Conservation (phyloP, 108 stramenopile species). For the Cyclotella baltica region DNA sequence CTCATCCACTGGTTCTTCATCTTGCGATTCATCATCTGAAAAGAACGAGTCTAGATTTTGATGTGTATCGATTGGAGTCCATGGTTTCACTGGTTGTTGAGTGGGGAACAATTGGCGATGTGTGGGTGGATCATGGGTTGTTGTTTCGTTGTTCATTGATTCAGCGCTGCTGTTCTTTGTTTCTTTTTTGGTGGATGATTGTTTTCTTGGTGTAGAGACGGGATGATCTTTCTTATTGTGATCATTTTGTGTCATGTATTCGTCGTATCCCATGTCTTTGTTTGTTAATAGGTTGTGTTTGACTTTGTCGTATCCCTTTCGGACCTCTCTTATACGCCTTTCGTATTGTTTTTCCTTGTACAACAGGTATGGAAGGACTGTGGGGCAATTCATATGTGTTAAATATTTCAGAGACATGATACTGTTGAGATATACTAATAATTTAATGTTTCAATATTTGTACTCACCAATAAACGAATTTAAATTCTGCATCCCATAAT, state of each 20-base stretch:
- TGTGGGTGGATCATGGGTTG: not conserved
- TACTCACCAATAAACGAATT: constrained; percentile 54
- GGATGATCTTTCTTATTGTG: not conserved
- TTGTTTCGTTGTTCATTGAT: not conserved
- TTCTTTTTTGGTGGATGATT: not conserved
- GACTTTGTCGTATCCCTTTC: constrained; percentile 21
- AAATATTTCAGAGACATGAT: too few species aligned
- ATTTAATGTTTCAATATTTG: too few species aligned
- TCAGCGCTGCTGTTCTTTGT: not conserved
- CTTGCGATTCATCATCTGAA: constrained; percentile 40
- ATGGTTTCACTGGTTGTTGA: not conserved
- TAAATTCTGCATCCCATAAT: constrained; percentile 45
- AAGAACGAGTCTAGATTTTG: constrained; percentile 50
- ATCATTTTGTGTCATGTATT: not conserved
- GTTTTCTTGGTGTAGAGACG: not conserved
- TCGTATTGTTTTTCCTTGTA: constrained; percentile 35
- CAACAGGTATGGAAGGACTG: constrained; percentile 43
- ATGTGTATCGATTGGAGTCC: constrained; percentile 9
- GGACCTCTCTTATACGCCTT: constrained; percentile 25
- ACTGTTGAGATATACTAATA: too few species aligned
- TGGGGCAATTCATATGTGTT: too few species aligned
- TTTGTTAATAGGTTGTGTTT: constrained; percentile 22
- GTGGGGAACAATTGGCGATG: constrained; percentile 37
- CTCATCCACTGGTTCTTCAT: constrained; percentile 23
- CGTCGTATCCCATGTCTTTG: constrained; percentile 11